These are phyloP conservation scores for Patellaria atrata DNA, from an alignment of 495 filamentous ascomycete species.

Conservation along the genomic window DNA sequence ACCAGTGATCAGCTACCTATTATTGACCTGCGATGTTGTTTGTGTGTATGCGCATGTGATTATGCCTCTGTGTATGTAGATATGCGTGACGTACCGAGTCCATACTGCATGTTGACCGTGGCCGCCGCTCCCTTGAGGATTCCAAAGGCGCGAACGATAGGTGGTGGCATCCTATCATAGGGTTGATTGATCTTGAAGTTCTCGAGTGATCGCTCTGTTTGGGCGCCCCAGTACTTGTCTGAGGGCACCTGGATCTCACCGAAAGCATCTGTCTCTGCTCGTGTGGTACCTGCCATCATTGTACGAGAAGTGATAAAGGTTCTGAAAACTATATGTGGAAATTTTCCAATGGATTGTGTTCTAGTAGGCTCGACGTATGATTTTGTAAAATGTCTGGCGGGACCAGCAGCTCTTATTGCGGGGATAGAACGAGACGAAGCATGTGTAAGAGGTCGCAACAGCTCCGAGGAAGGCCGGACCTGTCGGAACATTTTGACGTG, in stretches of 20 bases:
- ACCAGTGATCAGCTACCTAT: conserved; percentile 11
- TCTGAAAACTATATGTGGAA: not conserved
- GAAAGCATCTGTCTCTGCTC: conserved; percentile 93
- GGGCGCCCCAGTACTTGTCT: conserved; percentile 98
- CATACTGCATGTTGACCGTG: conserved; percentile 87
- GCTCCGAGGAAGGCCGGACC: too few species aligned
- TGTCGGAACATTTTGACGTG: too few species aligned
- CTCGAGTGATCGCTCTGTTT: conserved; percentile 90
- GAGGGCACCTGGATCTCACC: conserved; percentile 81
- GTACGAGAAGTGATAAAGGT: conserved; percentile 12
- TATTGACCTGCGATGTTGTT: too few species aligned
- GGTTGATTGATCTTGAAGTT: conserved; percentile 99
- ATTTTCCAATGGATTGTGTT: too few species aligned
- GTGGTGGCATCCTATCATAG: conserved; percentile 93
- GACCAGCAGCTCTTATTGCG: too few species aligned
- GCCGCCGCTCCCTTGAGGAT: conserved; percentile 96
- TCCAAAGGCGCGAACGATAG: conserved; percentile 84
- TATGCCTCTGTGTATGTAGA: not conserved
- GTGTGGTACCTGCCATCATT: conserved; percentile 30
- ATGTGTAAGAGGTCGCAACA: too few species aligned
- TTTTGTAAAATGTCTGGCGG: too few species aligned
- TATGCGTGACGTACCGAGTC: conserved; percentile 59
- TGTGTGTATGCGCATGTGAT: too few species aligned
- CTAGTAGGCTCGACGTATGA: too few species aligned
- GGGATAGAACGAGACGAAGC: too few species aligned